Percentiles rank a stretch among this genome's conserved stretches.
phyloP scores from a whole-genome alignment of 176 grass and related monocot genomes.

The Microstegium vimineum region DNA sequence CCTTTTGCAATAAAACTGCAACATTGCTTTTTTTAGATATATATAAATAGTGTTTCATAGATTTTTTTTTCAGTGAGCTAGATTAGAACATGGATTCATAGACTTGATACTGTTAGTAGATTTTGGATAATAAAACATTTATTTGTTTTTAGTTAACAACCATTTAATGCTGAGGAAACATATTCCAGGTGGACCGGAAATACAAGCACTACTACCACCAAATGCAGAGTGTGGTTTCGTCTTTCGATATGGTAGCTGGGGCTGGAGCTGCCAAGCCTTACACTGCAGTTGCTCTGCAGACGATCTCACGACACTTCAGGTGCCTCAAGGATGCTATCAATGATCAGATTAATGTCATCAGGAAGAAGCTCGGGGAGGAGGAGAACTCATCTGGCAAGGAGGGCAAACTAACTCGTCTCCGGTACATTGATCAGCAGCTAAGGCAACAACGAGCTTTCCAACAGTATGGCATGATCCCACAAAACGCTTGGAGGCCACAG shows the following conservation, averaged over 20 bases:
- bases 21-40: neutral
- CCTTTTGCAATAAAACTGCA: slow-evolving; percentile 8
- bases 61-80: neutral
- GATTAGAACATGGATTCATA: neutral
- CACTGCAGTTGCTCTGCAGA: slow-evolving; percentile 94
- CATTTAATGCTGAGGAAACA: slow-evolving; percentile 19
- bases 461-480: slow-evolving; percentile 95
- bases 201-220: slow-evolving; percentile 98
- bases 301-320: slow-evolving; percentile 87
- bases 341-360: slow-evolving; percentile 67
- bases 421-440: slow-evolving; percentile 87
- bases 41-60: neutral
- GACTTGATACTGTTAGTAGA: neutral
- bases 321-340: slow-evolving; percentile 92
- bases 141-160: slow-evolving; percentile 2
- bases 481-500: slow-evolving; percentile 91
- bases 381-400: slow-evolving; percentile 65
- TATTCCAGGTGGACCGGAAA: slow-evolving; percentile 78
- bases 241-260: slow-evolving; percentile 75
- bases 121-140: neutral
- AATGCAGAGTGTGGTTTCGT: slow-evolving; percentile 86
- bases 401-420: slow-evolving; percentile 65
- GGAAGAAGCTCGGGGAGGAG: slow-evolving; percentile 85
- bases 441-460: slow-evolving; percentile 87
- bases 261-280: slow-evolving; percentile 74